Conservation (phyloP, 2,329 filamentous ascomycete species). For the Scedosporium aurantiacum region DNA sequence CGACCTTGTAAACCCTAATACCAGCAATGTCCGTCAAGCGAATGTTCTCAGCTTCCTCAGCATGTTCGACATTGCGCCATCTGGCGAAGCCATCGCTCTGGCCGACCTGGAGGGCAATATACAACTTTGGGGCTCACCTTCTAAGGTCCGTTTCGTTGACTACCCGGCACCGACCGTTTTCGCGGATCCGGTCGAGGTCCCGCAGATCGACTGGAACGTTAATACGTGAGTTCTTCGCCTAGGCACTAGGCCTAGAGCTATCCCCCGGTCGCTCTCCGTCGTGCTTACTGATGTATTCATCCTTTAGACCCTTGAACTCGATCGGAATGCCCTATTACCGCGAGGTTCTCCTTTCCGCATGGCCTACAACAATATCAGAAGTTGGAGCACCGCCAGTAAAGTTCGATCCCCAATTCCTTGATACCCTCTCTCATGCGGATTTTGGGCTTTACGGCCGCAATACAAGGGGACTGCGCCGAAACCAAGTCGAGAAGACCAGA, state of each 20-base stretch:
- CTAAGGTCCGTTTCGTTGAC: constrained; percentile 79
- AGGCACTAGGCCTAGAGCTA: constrained; percentile 6
- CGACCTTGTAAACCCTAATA: constrained; percentile 87
- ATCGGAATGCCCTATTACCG: constrained; percentile 92
- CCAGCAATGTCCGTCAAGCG: constrained; percentile 73
- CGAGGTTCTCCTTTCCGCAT: constrained; percentile 75
- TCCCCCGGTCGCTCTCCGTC: not conserved
- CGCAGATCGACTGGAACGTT: constrained; percentile 54
- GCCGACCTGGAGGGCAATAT: constrained; percentile 69
- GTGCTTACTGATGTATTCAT: not conserved
- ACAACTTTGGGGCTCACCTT: constrained; percentile 79
- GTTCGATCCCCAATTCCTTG: constrained; percentile 59
- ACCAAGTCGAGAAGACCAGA: constrained; percentile 74
- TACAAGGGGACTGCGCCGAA: constrained; percentile 59
- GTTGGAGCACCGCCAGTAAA: constrained; percentile 71
- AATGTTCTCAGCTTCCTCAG: constrained; percentile 65
- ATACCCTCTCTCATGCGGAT: constrained; percentile 58
- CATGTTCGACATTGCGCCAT: constrained; percentile 76
- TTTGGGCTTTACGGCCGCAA: constrained; percentile 72
- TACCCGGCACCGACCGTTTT: constrained; percentile 69
- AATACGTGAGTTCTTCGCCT: constrained; percentile 53
- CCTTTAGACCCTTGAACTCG: constrained; percentile 60
- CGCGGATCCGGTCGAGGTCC: constrained; percentile 50
- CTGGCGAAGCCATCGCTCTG: constrained; percentile 74
- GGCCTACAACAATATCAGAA: constrained; percentile 79